Base-by-base conservation (phyloP, 768 basidiomycete genomes). In the Ramaria rubella region DNA sequence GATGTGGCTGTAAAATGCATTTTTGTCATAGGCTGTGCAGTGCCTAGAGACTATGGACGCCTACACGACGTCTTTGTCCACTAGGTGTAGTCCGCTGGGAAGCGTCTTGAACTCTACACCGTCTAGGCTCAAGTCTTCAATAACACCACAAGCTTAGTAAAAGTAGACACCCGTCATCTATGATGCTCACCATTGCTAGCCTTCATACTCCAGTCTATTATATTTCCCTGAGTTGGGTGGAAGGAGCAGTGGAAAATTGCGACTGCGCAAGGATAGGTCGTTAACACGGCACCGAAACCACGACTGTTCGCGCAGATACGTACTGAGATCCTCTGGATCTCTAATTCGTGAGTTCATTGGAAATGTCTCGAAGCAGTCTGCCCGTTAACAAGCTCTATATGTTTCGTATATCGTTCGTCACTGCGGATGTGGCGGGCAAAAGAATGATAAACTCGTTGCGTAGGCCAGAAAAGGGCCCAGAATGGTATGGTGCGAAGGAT, bases 211-310 rank as follows among this genome's bases (percentile, higher is more conserved):
- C 90, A 92, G 68, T 91, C 89, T 14, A 91, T 73, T 14, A 83
- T 67, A 66, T 90, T 90, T 14, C 90, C 90, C 61, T 81, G 78
- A 21, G 88, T 92, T 1, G 87, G 86, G 70, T 92, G 90, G 63
- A 92, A 92, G 5, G 87, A 88, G 17, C 84, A 77, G 69, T 91
- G 88, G 60, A 90, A 91, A 66, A 90, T 85, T 11, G 88, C 86
- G 64, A 88, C 89, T 90, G 62, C 46, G 40, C 42, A 23, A 17
- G 2, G 36, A 45, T 23, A 27, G 15, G 12, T 5, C 11, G 49
- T 19, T 26, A 48, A 48, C 12, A 30, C n/a, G 8, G 23, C 2
- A 48, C 27, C 26, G 15, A 8, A 48, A 4, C 26, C 46, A 9
- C 6, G 7, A 3, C 40, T 17, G n/a, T 8, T 19, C 4, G n/a